Percentiles rank a stretch among this genome's conserved stretches.
phyloP scores from a whole-genome alignment of 2,329 filamentous ascomycete species.

The Thielaviopsis cerberus region DNA sequence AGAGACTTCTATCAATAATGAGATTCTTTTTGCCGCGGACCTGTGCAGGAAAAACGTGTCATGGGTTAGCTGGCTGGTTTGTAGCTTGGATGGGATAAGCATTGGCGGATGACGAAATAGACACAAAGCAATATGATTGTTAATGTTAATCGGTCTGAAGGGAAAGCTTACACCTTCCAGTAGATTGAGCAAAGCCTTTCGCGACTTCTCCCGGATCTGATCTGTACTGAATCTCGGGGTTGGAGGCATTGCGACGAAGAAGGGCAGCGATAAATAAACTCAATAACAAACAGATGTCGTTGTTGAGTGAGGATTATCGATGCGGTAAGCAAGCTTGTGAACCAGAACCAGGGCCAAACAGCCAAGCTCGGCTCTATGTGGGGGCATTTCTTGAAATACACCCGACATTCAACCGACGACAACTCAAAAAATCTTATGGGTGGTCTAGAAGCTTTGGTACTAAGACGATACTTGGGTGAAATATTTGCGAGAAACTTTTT shows the following conservation, averaged over 20 bases:
- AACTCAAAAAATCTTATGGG: not conserved
- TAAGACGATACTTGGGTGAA: too few species aligned
- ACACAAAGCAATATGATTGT: not conserved
- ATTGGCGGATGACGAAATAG: not conserved
- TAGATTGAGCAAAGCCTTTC: slow-evolving; percentile 74
- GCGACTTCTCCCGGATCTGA: slow-evolving; percentile 61
- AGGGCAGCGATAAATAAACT: not conserved
- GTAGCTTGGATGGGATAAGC: not conserved
- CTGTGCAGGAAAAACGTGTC: slow-evolving; percentile 28
- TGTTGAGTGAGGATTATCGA: not conserved
- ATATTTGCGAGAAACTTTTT: too few species aligned
- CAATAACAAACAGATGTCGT: not conserved
- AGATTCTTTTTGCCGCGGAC: slow-evolving; percentile 98
- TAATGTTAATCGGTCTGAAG: not conserved
- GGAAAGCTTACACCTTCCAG: slow-evolving; percentile 67
- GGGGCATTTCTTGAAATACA: not conserved
- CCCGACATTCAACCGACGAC: not conserved
- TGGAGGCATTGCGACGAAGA: slow-evolving; percentile 43
- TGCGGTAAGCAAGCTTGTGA: not conserved
- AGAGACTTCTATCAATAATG: slow-evolving; percentile 76
- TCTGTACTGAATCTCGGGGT: slow-evolving; percentile 53
- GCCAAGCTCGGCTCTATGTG: not conserved
- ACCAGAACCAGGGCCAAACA: not conserved
- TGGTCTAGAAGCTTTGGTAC: too few species aligned
- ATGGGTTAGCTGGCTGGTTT: not conserved